Percentiles rank a stretch among this genome's conserved stretches.
These are phyloP conservation scores for Triticum dicoccoides DNA, from an alignment of 176 grass and related monocot genomes.

Conservation along the genomic window DNA sequence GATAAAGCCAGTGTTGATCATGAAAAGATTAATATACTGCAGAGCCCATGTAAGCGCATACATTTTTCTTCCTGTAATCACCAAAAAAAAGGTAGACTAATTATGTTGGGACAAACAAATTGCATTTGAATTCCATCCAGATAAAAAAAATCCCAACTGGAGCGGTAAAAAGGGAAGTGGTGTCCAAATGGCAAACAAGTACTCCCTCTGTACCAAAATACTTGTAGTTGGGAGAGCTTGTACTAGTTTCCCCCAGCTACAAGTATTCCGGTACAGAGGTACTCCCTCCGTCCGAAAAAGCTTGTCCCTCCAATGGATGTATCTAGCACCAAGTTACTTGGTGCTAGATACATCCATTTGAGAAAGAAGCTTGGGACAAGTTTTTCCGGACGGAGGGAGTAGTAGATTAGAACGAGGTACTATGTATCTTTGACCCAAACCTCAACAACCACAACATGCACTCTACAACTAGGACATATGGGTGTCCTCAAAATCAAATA, in stretches of 20 bases:
- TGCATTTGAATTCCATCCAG: not conserved
- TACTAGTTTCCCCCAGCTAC: too few species aligned
- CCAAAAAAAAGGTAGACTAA: not conserved
- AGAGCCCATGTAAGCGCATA: constrained; percentile 89
- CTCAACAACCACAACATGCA: not conserved
- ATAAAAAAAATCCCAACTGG: not conserved
- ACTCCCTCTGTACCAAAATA: too few species aligned
- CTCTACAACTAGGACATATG: not conserved
- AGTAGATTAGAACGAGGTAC: not conserved
- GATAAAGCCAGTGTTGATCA: constrained; percentile 97
- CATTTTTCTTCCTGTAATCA: constrained; percentile 70
- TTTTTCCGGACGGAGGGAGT: too few species aligned
- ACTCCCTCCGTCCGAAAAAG: too few species aligned
- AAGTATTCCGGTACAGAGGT: too few species aligned
- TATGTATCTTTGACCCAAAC: not conserved
- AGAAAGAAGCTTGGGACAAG: too few species aligned
- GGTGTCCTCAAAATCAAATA: not conserved
- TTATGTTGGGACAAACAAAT: not conserved
- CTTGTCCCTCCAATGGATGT: too few species aligned
- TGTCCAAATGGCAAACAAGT: not conserved
- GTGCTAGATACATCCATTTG: too few species aligned
- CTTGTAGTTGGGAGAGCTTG: too few species aligned
- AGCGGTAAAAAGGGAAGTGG: not conserved
- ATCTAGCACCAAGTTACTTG: too few species aligned
- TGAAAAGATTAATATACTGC: constrained; percentile 98